Evolutionary conservation across 495 filamentous ascomycete genomes (phyloP), one percentile per base, ranked within the genome.

Genomic region (Podospora pseudopauciseta): DNA sequence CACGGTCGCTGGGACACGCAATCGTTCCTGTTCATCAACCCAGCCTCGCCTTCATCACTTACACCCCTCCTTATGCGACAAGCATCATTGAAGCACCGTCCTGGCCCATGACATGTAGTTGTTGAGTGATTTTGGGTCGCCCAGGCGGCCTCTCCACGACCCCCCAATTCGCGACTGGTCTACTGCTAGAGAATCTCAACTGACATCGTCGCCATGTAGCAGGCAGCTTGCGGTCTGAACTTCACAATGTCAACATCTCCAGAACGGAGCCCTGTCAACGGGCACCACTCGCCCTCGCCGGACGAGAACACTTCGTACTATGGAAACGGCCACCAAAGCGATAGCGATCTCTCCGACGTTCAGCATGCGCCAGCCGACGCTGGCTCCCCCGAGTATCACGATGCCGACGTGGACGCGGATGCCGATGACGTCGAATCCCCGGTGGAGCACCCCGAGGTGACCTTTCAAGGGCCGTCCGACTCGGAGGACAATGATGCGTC

Each of bases 401-500:
- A 77, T 70, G 77, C 75, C 27, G 72, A 63, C 5, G 27, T 34
- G n/a, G 55, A 58, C 23, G 55, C 55, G 55, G 55, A 58, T 32
- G 18, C 86, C 76, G 84, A 77, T 69, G 77, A 75, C 19, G 72
- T 86, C 66, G 87, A 85, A 71, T 89, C 86, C 66, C 86, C 88
- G 66, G 88, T 91, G 80, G 90, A 85, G 60, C 91, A 90, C 30
- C 91, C 82, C 65, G 88, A 86, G 72, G 68, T 74, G 19, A 74
- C 75, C 39, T 69, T 69, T 7, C 73, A 76, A 64, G 70, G 78
- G 60, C 64, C 72, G 57, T 74, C 76, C 20, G 78, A 77, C n/a
- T 80, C 81, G 26, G 88, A 89, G 71, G 86, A 89, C 70, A 87
- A 89, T 74, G 86, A 91, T 67, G 89, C 87, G 68, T 91, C 87